Percentiles rank a stretch among this genome's conserved stretches.
phyloP scores from a whole-genome alignment of 768 basidiomycete genomes.

The Trametopsis cervina region DNA sequence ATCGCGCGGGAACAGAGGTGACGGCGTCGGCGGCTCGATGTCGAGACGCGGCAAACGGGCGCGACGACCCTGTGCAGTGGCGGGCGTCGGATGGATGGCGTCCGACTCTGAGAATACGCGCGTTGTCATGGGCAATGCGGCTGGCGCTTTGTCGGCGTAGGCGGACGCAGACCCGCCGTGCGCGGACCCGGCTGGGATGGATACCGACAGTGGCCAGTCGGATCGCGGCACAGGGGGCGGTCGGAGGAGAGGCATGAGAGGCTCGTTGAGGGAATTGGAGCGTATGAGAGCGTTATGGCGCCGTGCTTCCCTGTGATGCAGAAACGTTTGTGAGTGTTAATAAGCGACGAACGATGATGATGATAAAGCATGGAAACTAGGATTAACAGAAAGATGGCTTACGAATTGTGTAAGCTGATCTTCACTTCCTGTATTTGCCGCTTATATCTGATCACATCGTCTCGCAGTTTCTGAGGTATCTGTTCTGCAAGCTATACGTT shows the following conservation, averaged over 20 bases:
- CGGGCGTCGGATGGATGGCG: not conserved
- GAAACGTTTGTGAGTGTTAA: not conserved
- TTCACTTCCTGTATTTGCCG: constrained; percentile 38
- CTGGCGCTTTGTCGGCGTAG: not conserved
- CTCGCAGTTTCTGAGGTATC: constrained; percentile 36
- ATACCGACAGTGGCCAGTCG: not conserved
- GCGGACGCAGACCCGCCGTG: not conserved
- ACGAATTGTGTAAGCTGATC: constrained; percentile 42
- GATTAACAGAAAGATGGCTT: constrained; percentile 12
- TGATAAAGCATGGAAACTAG: not conserved
- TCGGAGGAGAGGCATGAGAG: constrained; percentile 43
- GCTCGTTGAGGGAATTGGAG: constrained; percentile 31
- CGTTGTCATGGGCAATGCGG: not conserved
- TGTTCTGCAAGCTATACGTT: constrained; percentile 32
- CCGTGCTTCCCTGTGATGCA: constrained; percentile 36
- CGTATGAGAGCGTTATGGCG: constrained; percentile 33
- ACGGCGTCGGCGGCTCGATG: constrained; percentile 27
- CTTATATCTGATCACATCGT: constrained; percentile 34
- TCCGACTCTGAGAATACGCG: not conserved
- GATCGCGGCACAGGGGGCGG: constrained; percentile 29
- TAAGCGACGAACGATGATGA: too few species aligned
- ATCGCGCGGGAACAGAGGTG: constrained; percentile 41
- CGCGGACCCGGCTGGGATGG: not conserved
- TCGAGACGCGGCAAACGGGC: constrained; percentile 10
- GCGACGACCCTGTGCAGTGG: not conserved